A percentile compares a stretch with the other conserved stretches of the same genome.
Conservation (phyloP, 2,329 filamentous ascomycete species). For the Fusarium verticillioides region DNA sequence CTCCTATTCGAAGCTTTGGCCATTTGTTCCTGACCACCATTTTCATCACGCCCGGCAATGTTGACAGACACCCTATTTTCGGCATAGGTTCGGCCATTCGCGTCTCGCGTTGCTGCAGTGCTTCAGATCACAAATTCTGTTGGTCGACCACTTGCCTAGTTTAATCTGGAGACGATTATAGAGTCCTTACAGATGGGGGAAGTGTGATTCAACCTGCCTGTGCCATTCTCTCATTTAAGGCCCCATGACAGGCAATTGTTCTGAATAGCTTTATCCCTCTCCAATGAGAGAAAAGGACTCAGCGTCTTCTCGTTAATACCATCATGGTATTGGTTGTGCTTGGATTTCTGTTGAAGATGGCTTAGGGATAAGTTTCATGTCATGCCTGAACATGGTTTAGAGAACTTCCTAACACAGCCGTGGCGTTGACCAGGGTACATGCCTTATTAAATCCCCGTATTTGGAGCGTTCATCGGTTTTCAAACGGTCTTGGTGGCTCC, state of each 20-base stretch:
- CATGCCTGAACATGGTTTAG: neutral
- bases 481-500: slow-evolving; percentile 35
- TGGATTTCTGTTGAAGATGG: neutral
- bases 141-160: slow-evolving; percentile 25
- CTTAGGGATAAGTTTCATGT: neutral
- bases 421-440: slow-evolving; percentile 18
- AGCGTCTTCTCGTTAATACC: slow-evolving; percentile 4
- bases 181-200: slow-evolving; percentile 19
- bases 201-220: slow-evolving; percentile 16
- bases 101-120: slow-evolving; percentile 29
- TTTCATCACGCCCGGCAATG: slow-evolving; percentile 8
- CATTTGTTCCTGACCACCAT: slow-evolving; percentile 32
- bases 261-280: neutral
- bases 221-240: slow-evolving; percentile 2
- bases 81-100: slow-evolving; percentile 28
- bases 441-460: slow-evolving; percentile 9
- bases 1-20: slow-evolving; percentile 32
- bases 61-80: slow-evolving; percentile 20
- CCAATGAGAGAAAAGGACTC: neutral
- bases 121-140: slow-evolving; percentile 25
- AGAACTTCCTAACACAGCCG: slow-evolving; percentile 4
- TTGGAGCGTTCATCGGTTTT: slow-evolving; percentile 29
- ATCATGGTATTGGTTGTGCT: slow-evolving; percentile 8
- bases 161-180: slow-evolving; percentile 1
- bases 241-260: slow-evolving; percentile 11